Base-by-base conservation (phyloP, 352 stramenopile genomes). In the Pythium vanterpoolii region DNA sequence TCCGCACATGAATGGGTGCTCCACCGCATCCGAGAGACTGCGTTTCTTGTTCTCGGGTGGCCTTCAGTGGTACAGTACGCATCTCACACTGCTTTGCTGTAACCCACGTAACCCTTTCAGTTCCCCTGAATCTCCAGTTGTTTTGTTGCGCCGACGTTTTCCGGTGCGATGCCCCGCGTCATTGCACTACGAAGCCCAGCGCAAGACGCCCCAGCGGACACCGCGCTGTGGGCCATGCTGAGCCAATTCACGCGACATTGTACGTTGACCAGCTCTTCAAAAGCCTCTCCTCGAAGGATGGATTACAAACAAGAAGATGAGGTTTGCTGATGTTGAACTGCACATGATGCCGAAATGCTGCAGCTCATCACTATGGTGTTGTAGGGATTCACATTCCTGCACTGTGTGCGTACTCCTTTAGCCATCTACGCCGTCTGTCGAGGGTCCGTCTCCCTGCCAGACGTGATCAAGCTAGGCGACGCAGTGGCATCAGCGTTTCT, bases 281-380 rank as follows among this genome's bases (percentile, higher is more conserved):
- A 24, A 19, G 9, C 13, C 6, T n/a, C n/a, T n/a, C n/a, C n/a
- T n/a, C 46, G 45, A 4, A 30, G 46, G 28, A 14, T 60, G 1
- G 62, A 80, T 53, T 83, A 66, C 60, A 79, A 77, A 46, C 69
- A 65, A 38, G 63, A 80, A 38, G 69, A 83, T 24, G 74, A 79
- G 56, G 71, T 83, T 9, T 27, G 42, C 19, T 30, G 6, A 48
- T 43, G 14, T n/a, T n/a, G 13, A 43, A 6, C 6, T 21, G 36
- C 6, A 42, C 14, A 6, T 36, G 8, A n/a, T 5, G 34, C 7
- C 14, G 8, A 21, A 2, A 42, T 21, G 6, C 11, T 3, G 34
- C 19, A 16, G 34, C 33, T 42, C 13, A 42, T n/a, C 34, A 31
- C 9, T 33, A 8, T 31, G 6, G 6, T 3, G 28, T 1, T 14